Percentiles rank a stretch among this genome's conserved stretches.
Evolutionary conservation across 2,329 filamentous ascomycete genomes (phyloP).

Genomic region (Verticillium zaregamsianum): DNA sequence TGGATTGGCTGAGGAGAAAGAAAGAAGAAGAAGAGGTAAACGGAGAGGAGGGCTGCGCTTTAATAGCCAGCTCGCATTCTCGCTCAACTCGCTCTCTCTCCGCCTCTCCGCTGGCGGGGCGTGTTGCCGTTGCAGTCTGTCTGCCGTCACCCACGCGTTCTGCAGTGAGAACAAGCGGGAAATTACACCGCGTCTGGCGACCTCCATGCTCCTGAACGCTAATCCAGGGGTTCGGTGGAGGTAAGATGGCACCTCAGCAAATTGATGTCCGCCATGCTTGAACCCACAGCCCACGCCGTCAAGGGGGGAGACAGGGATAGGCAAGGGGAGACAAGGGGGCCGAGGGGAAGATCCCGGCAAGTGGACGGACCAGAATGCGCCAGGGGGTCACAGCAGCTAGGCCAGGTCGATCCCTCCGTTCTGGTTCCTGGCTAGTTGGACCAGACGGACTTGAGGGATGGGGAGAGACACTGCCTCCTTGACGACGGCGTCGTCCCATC

Average conservation of each 20-base stretch:
- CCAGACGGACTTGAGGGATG: neutral
- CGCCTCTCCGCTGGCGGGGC: constrained; percentile 3
- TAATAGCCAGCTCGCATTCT: constrained; percentile 34
- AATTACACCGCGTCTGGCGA: constrained; percentile 11
- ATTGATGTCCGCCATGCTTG: neutral
- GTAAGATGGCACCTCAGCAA: constrained; percentile 7
- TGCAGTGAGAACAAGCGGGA: constrained; percentile 6
- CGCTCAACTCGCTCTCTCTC: constrained; percentile 2
- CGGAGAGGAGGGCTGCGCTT: constrained; percentile 35
- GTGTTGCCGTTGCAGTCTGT: neutral
- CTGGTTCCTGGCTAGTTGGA: neutral
- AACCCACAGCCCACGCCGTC: neutral
- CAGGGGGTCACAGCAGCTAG: neutral
- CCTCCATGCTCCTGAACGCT: constrained; percentile 11
- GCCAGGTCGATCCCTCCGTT: neutral
- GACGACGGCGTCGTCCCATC: neutral
- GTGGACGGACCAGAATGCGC: neutral
- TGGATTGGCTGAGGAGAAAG: constrained; percentile 36
- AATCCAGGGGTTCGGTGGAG: constrained; percentile 14
- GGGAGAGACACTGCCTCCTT: neutral
- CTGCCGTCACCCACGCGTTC: neutral
- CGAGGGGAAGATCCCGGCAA: neutral
- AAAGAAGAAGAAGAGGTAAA: constrained; percentile 19
- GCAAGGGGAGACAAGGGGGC: neutral
- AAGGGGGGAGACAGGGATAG: neutral